phyloP scores from a whole-genome alignment of 371 early-diverging fungal species.

The Mortierella sp. region DNA sequence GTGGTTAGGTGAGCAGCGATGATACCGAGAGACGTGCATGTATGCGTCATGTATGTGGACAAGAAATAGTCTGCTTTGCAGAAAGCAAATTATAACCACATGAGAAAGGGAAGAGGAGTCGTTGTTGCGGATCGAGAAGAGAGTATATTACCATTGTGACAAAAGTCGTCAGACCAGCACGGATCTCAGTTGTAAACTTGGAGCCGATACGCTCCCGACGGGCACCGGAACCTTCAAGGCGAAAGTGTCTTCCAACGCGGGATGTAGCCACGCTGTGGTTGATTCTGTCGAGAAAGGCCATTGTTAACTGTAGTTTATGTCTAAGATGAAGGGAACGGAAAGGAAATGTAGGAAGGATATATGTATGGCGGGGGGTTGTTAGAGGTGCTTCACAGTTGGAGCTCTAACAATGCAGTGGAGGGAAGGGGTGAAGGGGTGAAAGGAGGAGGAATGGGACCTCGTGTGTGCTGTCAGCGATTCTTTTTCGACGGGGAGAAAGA shows the following conservation, averaged over 20 bases:
- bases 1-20: no score
- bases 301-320: constrained; percentile 1
- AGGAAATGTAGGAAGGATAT: background rate
- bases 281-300: constrained; percentile 44
- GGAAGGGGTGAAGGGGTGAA: constrained; percentile 3
- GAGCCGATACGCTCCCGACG: constrained; percentile 67
- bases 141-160: constrained; percentile 66
- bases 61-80: no score
- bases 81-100: no score
- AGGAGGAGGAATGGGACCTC: constrained; percentile 21
- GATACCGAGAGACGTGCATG: no score
- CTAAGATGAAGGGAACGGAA: background rate
- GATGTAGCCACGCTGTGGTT: constrained; percentile 66
- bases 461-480: constrained; percentile 1
- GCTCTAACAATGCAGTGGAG: constrained; percentile 24
- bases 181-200: constrained; percentile 72
- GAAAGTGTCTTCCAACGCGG: constrained; percentile 68
- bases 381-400: constrained; percentile 50
- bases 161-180: constrained; percentile 78
- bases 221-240: constrained; percentile 71
- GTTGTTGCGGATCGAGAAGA: no score
- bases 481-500: background rate
- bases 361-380: constrained; percentile 3
- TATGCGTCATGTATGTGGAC: no score
- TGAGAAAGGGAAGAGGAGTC: background rate